Percentiles rank a stretch among this genome's conserved stretches.
Conservation (phyloP, 371 early-diverging fungal genomes). For the Parasitella parasitica region DNA sequence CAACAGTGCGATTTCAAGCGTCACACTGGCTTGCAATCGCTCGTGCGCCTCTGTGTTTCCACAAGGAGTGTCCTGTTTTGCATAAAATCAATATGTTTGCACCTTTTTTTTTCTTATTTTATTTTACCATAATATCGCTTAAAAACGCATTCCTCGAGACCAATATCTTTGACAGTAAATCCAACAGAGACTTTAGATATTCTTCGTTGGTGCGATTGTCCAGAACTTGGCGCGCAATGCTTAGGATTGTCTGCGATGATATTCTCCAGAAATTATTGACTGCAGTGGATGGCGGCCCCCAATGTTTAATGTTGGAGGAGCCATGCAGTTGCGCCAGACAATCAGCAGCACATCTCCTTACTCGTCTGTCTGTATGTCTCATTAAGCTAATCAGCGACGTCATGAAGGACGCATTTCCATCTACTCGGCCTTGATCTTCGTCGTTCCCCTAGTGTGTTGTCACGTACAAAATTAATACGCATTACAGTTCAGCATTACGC, state of each 20-base stretch:
- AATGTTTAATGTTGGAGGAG: slow-evolving; percentile 47
- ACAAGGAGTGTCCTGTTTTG: slow-evolving; percentile 35
- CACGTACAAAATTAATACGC: background rate
- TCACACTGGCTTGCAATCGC: slow-evolving; percentile 62
- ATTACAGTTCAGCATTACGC: no score
- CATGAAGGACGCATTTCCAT: slow-evolving; percentile 62
- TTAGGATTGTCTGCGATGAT: slow-evolving; percentile 45
- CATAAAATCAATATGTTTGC: background rate
- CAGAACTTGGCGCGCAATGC: slow-evolving; percentile 45
- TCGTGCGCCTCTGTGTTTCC: slow-evolving; percentile 58
- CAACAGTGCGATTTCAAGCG: slow-evolving; percentile 72
- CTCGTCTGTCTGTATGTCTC: slow-evolving; percentile 51
- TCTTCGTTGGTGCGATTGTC: slow-evolving; percentile 55
- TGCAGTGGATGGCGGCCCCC: slow-evolving; percentile 53
- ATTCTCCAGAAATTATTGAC: slow-evolving; percentile 66
- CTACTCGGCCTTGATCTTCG: slow-evolving; percentile 26
- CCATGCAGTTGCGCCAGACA: slow-evolving; percentile 63
- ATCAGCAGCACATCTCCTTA: slow-evolving; percentile 64
- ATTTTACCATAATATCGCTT: slow-evolving; percentile 23
- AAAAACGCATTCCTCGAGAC: slow-evolving; percentile 64
- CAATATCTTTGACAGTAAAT: slow-evolving; percentile 61
- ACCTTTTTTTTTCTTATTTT: no score
- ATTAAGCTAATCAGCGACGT: slow-evolving; percentile 56
- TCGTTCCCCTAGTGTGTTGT: slow-evolving; percentile 15
- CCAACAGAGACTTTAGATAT: slow-evolving; percentile 46